phyloP scores from a whole-genome alignment of 305 asterid genomes.

The Andrographis paniculata region DNA sequence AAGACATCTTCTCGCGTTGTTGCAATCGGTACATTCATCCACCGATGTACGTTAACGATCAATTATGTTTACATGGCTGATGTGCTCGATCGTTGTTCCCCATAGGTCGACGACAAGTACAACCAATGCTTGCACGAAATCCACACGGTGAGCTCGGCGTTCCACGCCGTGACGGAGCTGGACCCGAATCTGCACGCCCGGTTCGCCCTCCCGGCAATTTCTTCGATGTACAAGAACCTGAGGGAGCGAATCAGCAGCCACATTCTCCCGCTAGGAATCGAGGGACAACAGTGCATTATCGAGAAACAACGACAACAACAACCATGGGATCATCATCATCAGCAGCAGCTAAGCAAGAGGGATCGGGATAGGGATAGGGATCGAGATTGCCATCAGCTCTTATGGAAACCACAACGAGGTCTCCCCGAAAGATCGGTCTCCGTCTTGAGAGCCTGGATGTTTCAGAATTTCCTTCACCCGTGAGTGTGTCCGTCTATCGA shows the following conservation, averaged over 20 bases:
- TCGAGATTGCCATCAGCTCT: conserved; percentile 48
- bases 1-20: conserved; percentile 45
- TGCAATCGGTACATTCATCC: conserved; percentile 46
- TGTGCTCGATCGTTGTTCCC: background rate
- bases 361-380: too few relatives aligned
- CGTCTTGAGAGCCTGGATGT: conserved; percentile 93
- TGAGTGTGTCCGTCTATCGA: conserved; percentile 23
- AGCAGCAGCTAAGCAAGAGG: conserved; percentile 66
- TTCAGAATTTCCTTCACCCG: conserved; percentile 97
- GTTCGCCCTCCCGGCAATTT: conserved; percentile 57
- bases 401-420: conserved; percentile 96
- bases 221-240: conserved; percentile 53
- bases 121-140: conserved; percentile 74
- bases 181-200: conserved; percentile 67
- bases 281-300: too few relatives aligned
- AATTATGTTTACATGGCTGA: background rate
- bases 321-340: too few relatives aligned
- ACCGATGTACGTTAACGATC: background rate
- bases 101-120: conserved; percentile 83
- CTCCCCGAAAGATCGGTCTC: conserved; percentile 87
- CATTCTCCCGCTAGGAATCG: conserved; percentile 16
- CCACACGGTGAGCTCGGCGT: conserved; percentile 70
- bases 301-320: too few relatives aligned
- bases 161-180: conserved; percentile 68
- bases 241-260: conserved; percentile 63